These are phyloP conservation scores for Teratosphaeria pseudoeucalypti DNA, from an alignment of 2,329 filamentous ascomycete genomes.

Conservation along the genomic window DNA sequence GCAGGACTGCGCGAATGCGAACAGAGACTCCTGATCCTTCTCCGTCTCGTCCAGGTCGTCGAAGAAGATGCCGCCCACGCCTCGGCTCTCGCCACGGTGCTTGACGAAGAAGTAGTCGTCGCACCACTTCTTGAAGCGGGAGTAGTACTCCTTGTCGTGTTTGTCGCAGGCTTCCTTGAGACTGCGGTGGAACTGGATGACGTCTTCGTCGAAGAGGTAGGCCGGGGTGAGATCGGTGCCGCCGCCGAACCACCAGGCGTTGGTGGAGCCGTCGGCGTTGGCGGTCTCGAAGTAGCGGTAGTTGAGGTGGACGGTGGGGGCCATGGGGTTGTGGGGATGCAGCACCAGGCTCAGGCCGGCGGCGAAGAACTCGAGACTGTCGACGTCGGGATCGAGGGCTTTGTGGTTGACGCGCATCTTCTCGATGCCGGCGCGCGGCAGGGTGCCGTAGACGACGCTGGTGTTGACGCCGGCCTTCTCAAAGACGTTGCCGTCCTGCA, in stretches of 20 bases:
- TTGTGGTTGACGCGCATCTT: conserved; percentile 96
- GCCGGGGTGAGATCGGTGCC: conserved; percentile 86
- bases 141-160: conserved; percentile 86
- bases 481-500: conserved; percentile 94
- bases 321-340: conserved; percentile 91
- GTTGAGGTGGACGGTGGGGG: conserved; percentile 94
- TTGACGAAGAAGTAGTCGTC: conserved; percentile 95
- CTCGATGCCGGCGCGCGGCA: conserved; percentile 76
- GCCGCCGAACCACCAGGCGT: conserved; percentile 97
- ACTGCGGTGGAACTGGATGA: conserved; percentile 88
- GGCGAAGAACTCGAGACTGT: conserved; percentile 88
- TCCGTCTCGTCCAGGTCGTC: conserved; percentile 86
- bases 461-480: conserved; percentile 96
- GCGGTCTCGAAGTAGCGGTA: conserved; percentile 98
- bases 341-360: conserved; percentile 86
- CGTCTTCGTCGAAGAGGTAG: conserved; percentile 95
- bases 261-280: conserved; percentile 66
- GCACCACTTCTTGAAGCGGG: conserved; percentile 95
- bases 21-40: conserved; percentile 79
- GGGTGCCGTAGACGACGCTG: conserved; percentile 83
- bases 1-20: conserved; percentile 79
- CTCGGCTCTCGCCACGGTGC: conserved; percentile 76
- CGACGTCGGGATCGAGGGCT: conserved; percentile 66
- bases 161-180: conserved; percentile 89
- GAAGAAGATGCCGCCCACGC: conserved; percentile 95